phyloP scores from a whole-genome alignment of 192 early-diverging fungal species.

The Coemansia sp. region DNA sequence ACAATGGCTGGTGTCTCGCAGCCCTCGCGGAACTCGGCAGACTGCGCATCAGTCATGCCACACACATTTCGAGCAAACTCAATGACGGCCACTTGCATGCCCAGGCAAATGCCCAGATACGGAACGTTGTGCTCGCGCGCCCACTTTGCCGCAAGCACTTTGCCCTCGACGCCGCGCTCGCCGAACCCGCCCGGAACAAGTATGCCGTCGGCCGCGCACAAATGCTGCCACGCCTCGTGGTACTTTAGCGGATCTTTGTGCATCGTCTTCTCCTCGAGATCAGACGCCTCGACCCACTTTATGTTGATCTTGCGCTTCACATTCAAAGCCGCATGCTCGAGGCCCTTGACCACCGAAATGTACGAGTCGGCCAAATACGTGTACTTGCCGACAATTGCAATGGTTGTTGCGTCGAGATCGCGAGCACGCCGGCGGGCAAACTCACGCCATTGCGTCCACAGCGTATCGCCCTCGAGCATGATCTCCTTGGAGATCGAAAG shows the following conservation, averaged over 20 bases:
- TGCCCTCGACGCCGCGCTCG: slow-evolving; percentile 94
- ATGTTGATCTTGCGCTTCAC: slow-evolving; percentile 81
- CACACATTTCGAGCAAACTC: slow-evolving; percentile 96
- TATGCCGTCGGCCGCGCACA: slow-evolving; percentile 88
- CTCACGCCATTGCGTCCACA: slow-evolving; percentile 87
- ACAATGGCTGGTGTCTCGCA: slow-evolving; percentile 78
- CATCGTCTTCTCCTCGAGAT: slow-evolving; percentile 77
- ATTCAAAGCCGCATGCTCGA: slow-evolving; percentile 90
- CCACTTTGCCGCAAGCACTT: slow-evolving; percentile 91
- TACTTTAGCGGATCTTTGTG: slow-evolving; percentile 86
- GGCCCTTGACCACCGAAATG: slow-evolving; percentile 92
- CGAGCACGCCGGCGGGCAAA: slow-evolving; percentile 72
- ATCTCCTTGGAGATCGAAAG: slow-evolving; percentile 59
- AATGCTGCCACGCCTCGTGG: slow-evolving; percentile 91
- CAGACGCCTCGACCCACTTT: slow-evolving; percentile 92
- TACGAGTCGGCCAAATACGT: slow-evolving; percentile 96
- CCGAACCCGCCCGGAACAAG: slow-evolving; percentile 99
- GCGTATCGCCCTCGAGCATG: slow-evolving; percentile 56
- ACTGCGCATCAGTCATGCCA: slow-evolving; percentile 76
- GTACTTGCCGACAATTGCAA: slow-evolving; percentile 96
- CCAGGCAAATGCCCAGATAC: slow-evolving; percentile 97
- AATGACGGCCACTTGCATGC: slow-evolving; percentile 94
- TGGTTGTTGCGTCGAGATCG: slow-evolving; percentile 78
- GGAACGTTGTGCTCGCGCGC: slow-evolving; percentile 97
- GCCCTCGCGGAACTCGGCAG: slow-evolving; percentile 79